Conservation (phyloP, 2,329 filamentous ascomycete genomes). For the Epichloe amarillans region DNA sequence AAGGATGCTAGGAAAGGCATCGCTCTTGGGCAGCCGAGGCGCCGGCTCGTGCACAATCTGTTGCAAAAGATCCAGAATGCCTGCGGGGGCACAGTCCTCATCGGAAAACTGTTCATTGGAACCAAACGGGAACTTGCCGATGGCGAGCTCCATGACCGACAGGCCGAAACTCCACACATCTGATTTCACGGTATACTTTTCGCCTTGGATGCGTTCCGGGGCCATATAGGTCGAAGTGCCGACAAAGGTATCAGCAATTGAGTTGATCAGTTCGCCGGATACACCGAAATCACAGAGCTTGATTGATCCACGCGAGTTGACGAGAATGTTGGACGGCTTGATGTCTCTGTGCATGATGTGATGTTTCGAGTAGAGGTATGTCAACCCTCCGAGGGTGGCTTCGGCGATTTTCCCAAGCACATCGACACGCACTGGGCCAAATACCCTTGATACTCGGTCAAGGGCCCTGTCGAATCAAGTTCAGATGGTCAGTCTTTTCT, state of each 20-base stretch:
- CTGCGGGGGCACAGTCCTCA: conserved; percentile 71
- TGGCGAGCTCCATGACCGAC: conserved; percentile 91
- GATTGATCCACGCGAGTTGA: conserved; percentile 88
- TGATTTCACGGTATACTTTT: conserved; percentile 93
- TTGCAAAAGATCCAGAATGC: conserved; percentile 89
- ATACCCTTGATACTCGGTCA: conserved; percentile 85
- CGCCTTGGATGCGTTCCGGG: conserved; percentile 91
- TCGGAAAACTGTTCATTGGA: conserved; percentile 58
- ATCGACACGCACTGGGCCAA: conserved; percentile 89
- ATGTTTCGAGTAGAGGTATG: conserved; percentile 88
- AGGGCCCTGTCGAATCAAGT: conserved; percentile 50
- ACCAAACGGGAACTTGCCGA: conserved; percentile 92
- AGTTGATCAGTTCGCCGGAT: conserved; percentile 95
- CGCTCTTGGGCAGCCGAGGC: conserved; percentile 86
- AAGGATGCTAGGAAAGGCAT: conserved; percentile 87
- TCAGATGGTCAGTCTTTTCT: neutral
- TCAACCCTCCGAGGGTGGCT: conserved; percentile 81
- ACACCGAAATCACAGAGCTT: conserved; percentile 98
- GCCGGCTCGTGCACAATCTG: conserved; percentile 96
- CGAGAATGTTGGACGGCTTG: conserved; percentile 93
- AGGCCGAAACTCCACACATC: conserved; percentile 98
- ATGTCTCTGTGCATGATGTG: conserved; percentile 99
- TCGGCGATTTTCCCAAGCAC: conserved; percentile 96
- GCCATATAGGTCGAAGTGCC: conserved; percentile 99
- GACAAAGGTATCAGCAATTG: conserved; percentile 94